These are phyloP conservation scores for Plasmodium inui DNA, from an alignment of 169 alveolate species.

Conservation along the genomic window DNA sequence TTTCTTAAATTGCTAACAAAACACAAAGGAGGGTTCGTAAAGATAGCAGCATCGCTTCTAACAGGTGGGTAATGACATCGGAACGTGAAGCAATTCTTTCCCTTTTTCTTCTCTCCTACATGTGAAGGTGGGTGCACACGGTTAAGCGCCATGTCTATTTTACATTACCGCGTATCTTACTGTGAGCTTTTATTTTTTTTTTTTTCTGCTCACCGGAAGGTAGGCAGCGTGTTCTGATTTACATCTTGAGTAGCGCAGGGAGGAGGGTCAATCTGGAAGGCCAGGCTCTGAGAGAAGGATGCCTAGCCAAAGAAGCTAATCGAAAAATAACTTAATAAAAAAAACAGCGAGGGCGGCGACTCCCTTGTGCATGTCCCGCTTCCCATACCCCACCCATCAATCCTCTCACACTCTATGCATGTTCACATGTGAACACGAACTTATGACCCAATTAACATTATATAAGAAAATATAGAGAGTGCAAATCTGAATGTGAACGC, in stretches of 20 bases:
- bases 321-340: slow-evolving; percentile 4
- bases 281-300: not conserved
- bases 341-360: not conserved
- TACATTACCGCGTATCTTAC: not conserved
- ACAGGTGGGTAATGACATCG: not conserved
- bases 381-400: not conserved
- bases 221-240: not conserved
- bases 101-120: not conserved
- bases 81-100: slow-evolving; percentile 6
- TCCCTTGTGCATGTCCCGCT: not conserved
- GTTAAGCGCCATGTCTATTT: slow-evolving; percentile 27
- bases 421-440: not conserved
- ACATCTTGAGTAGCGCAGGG: slow-evolving; percentile 3
- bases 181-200: slow-evolving; percentile 1
- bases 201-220: slow-evolving; percentile 6
- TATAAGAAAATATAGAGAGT: not conserved
- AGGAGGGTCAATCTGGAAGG: not conserved
- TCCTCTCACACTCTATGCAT: not conserved
- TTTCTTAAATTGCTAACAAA: slow-evolving; percentile 18
- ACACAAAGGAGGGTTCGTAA: not conserved
- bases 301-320: not conserved
- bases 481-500: not conserved
- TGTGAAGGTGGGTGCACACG: slow-evolving; percentile 7
- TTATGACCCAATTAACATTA: not conserved
- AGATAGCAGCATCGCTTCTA: not conserved